A percentile compares a stretch with the other conserved stretches of the same genome.
These are phyloP conservation scores for Capsicum pubescens DNA, from an alignment of 257 asterid species.

Conservation along the genomic window DNA sequence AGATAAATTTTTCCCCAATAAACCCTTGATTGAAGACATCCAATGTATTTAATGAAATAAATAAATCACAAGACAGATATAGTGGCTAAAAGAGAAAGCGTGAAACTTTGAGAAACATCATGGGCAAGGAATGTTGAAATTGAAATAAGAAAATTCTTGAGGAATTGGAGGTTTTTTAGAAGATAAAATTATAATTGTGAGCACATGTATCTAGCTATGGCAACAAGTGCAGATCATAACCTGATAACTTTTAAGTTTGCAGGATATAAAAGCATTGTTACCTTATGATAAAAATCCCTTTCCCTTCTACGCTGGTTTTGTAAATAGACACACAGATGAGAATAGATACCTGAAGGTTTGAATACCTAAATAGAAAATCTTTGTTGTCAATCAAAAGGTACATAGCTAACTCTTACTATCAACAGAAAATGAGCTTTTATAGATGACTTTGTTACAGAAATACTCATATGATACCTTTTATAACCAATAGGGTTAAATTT, in stretches of 20 bases:
- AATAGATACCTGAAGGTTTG: slow-evolving; percentile 84
- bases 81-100: neutral
- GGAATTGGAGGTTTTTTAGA: too few species aligned
- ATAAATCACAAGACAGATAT: neutral
- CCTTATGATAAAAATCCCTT: too few species aligned
- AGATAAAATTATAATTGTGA: too few species aligned
- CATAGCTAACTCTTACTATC: neutral
- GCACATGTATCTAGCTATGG: too few species aligned
- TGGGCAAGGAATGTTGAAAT: too few species aligned
- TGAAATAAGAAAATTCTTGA: neutral
- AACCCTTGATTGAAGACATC: too few species aligned
- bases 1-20: too few species aligned
- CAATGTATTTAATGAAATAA: too few species aligned
- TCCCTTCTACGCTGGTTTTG: too few species aligned
- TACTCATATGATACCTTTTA: slow-evolving; percentile 21
- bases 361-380: slow-evolving; percentile 76
- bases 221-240: slow-evolving; percentile 17
- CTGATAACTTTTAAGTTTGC: slow-evolving; percentile 13
- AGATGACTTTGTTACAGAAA: slow-evolving; percentile 24
- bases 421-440: slow-evolving; percentile 20
- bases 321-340: too few species aligned
- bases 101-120: neutral
- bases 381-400: slow-evolving; percentile 84
- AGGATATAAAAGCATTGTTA: too few species aligned
- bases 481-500: slow-evolving; percentile 65